Conservation (phyloP, 2,329 filamentous ascomycete genomes). For the Colletotrichum chrysophilum region DNA sequence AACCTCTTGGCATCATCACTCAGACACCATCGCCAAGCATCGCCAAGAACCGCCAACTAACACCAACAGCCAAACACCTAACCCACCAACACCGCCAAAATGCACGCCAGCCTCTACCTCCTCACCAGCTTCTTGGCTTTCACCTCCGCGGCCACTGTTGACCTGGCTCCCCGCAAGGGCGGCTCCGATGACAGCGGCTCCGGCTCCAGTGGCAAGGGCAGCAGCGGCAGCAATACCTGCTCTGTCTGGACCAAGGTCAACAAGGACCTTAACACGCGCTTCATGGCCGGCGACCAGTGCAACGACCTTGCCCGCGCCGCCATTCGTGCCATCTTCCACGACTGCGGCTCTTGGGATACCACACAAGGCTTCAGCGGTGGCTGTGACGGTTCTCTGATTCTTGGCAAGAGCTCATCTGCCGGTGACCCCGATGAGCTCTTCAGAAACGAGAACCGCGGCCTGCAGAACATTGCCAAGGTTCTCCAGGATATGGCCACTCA, state of each 20-base stretch:
- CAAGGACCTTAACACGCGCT: slow-evolving; percentile 37
- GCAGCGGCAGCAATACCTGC: background rate
- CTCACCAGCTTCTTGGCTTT: background rate
- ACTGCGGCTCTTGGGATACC: slow-evolving; percentile 47
- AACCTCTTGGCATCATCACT: background rate
- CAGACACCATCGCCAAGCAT: background rate
- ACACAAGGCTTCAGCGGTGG: slow-evolving; percentile 40
- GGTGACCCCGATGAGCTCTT: slow-evolving; percentile 34
- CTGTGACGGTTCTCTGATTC: slow-evolving; percentile 50
- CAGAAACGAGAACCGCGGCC: slow-evolving; percentile 49
- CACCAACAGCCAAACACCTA: background rate
- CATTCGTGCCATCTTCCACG: slow-evolving; percentile 52
- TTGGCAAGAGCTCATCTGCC: slow-evolving; percentile 26
- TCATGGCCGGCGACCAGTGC: slow-evolving; percentile 37
- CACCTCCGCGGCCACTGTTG: background rate
- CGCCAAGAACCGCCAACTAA: background rate
- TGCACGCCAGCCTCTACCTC: background rate
- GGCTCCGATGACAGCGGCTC: background rate
- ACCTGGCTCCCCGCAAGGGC: background rate
- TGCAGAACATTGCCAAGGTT: slow-evolving; percentile 43
- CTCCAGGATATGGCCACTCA: slow-evolving; percentile 42
- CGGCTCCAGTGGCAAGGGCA: background rate
- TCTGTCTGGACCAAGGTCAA: slow-evolving; percentile 44
- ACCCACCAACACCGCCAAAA: background rate
- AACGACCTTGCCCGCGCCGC: slow-evolving; percentile 45